phyloP scores from a whole-genome alignment of 768 basidiomycete genomes.

The Trametopsis cervina region DNA sequence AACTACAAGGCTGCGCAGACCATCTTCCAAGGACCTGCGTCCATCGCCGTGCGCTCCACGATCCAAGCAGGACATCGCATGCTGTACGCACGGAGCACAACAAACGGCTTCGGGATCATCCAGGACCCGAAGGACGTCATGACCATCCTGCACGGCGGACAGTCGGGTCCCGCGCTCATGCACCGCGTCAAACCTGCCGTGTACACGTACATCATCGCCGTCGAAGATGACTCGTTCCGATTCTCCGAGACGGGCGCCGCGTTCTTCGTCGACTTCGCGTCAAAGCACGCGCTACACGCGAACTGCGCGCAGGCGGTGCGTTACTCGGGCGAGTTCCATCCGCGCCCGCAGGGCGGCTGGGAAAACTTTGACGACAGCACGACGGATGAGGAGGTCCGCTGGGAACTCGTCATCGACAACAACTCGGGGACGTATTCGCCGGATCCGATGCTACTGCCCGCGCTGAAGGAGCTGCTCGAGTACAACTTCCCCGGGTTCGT shows the following conservation, averaged over 20 bases:
- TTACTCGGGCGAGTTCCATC: constrained; percentile 78
- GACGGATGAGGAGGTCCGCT: constrained; percentile 49
- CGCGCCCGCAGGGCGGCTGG: constrained; percentile 66
- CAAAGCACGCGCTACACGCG: constrained; percentile 80
- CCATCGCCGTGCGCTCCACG: constrained; percentile 55
- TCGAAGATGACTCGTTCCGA: constrained; percentile 68
- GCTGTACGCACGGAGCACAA: constrained; percentile 62
- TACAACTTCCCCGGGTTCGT: constrained; percentile 65
- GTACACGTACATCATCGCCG: constrained; percentile 80
- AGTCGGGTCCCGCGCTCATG: constrained; percentile 12
- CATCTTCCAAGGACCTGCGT: constrained; percentile 60
- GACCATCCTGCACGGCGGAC: constrained; percentile 39
- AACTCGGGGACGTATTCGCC: constrained; percentile 84
- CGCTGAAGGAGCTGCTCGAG: constrained; percentile 56
- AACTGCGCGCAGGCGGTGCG: constrained; percentile 63
- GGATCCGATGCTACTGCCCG: constrained; percentile 51
- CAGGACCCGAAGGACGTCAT: constrained; percentile 40
- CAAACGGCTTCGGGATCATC: constrained; percentile 58
- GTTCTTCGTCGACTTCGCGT: constrained; percentile 82
- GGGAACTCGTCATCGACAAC: constrained; percentile 85
- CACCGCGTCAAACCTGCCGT: constrained; percentile 71
- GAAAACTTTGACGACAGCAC: constrained; percentile 48
- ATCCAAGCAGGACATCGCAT: constrained; percentile 70
- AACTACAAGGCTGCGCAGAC: constrained; percentile 63
- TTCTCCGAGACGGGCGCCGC: constrained; percentile 86